phyloP scores from a whole-genome alignment of 106 monocot genomes.

The Dactylorhiza incarnata region DNA sequence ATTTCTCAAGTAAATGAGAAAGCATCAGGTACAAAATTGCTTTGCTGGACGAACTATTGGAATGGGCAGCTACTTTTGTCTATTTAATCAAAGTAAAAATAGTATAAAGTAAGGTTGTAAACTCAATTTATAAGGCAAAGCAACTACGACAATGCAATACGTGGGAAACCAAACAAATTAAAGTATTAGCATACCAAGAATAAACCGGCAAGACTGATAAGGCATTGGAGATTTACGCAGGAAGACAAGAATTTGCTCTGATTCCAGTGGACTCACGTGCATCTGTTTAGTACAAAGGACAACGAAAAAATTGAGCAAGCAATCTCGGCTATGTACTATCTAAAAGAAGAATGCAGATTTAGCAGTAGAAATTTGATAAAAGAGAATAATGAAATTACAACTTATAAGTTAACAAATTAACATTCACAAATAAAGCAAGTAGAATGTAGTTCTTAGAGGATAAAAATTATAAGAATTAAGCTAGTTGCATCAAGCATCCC shows the following conservation, averaged over 20 bases:
- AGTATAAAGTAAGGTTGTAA: background rate
- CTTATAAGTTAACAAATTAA: background rate
- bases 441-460: background rate
- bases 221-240: constrained; percentile 67
- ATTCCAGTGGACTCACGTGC: constrained; percentile 55
- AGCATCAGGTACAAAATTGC: background rate
- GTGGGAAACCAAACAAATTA: background rate
- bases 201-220: constrained; percentile 73
- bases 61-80: background rate
- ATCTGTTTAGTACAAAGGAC: constrained; percentile 30
- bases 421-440: background rate
- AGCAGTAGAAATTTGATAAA: background rate
- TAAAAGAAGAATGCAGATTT: background rate
- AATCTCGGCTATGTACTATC: background rate
- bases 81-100: background rate
- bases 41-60: background rate
- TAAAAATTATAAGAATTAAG: background rate
- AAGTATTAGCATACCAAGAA: constrained; percentile 61
- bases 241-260: constrained; percentile 53
- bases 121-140: background rate
- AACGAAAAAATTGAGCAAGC: background rate
- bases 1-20: background rate
- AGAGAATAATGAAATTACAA: background rate
- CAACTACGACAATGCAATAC: background rate
- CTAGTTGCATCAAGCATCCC: background rate